phyloP scores from a whole-genome alignment of 805 yeast genomes.

The Isabelozyma heimii region DNA sequence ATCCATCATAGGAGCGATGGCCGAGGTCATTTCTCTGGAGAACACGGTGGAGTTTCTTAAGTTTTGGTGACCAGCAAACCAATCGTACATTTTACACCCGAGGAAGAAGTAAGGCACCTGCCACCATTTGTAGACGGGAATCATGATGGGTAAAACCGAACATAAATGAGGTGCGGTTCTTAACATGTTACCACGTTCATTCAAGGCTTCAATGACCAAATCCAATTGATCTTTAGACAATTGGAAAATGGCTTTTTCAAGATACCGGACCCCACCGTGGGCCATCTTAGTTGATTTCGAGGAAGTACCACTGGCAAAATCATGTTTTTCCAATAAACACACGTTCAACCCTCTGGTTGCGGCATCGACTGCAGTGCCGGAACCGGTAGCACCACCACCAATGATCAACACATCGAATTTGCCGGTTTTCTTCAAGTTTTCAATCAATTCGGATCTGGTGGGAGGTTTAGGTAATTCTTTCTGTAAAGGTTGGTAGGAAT shows the following conservation, averaged over 20 bases:
- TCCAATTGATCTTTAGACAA: slow-evolving; percentile 86
- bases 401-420: slow-evolving; percentile 79
- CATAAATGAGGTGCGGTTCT: slow-evolving; percentile 91
- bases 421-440: slow-evolving; percentile 41
- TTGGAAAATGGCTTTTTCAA: slow-evolving; percentile 93
- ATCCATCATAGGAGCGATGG: slow-evolving; percentile 84
- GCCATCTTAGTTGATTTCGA: slow-evolving; percentile 95
- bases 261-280: slow-evolving; percentile 94
- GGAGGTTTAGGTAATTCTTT: slow-evolving; percentile 52
- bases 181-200: slow-evolving; percentile 82
- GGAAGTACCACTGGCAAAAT: slow-evolving; percentile 90
- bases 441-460: slow-evolving; percentile 50
- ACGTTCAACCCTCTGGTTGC: slow-evolving; percentile 87
- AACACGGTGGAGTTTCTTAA: slow-evolving; percentile 74
- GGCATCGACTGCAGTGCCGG: slow-evolving; percentile 93
- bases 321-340: slow-evolving; percentile 80
- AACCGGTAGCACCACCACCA: slow-evolving; percentile 97
- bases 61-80: slow-evolving; percentile 88
- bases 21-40: slow-evolving; percentile 61
- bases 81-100: slow-evolving; percentile 88
- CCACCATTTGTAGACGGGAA: slow-evolving; percentile 96
- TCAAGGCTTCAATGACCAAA: slow-evolving; percentile 83
- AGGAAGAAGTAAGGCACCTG: slow-evolving; percentile 90
- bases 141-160: slow-evolving; percentile 83
- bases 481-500: slow-evolving; percentile 42